Evolutionary conservation across 1,139 yeast species (phyloP).

Genomic region (Starmera stellimalicola): DNA sequence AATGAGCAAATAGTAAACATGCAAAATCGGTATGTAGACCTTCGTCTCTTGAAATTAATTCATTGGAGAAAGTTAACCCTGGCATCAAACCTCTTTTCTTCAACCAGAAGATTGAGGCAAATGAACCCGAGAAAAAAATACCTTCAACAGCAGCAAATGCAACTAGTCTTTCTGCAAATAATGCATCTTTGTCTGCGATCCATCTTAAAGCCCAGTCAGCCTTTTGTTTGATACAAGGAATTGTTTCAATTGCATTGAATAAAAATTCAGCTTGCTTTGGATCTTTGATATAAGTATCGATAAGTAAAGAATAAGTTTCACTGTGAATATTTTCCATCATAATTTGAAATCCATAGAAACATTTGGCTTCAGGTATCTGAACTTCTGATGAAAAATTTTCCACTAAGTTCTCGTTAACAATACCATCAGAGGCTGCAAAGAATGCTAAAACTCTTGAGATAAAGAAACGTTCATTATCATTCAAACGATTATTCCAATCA

Average conservation of each 20-base stretch:
- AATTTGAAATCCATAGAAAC: conserved; percentile 98
- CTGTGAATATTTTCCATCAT: conserved; percentile 99
- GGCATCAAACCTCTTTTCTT: conserved; percentile 98
- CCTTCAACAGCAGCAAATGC: conserved; percentile 99
- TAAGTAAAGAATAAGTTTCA: conserved; percentile 89
- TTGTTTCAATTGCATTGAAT: conserved; percentile 89
- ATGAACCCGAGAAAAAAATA: conserved; percentile 94
- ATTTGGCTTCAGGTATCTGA: conserved; percentile 95
- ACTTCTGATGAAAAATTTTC: conserved; percentile 97
- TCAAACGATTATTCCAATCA: conserved; percentile 84
- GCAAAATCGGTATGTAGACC: conserved; percentile 99
- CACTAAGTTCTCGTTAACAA: conserved; percentile 92
- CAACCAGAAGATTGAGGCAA: conserved; percentile 97
- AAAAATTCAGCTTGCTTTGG: conserved; percentile 82
- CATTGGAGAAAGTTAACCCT: conserved; percentile 94
- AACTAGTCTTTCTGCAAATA: conserved; percentile 90
- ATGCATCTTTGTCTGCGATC: conserved; percentile 80
- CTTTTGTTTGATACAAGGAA: conserved; percentile 90
- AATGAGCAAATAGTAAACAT: conserved; percentile 86
- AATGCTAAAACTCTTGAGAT: conserved; percentile 91
- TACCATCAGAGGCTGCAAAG: conserved; percentile 97
- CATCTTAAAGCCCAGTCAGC: conserved; percentile 98
- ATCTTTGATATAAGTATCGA: conserved; percentile 92
- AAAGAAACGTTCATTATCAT: conserved; percentile 84
- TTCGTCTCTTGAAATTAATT: conserved; percentile 95